Percentiles rank a stretch among this genome's conserved stretches.
Evolutionary conservation across 192 early-diverging fungal species (phyloP).

Genomic region (Funneliformis mosseae): DNA sequence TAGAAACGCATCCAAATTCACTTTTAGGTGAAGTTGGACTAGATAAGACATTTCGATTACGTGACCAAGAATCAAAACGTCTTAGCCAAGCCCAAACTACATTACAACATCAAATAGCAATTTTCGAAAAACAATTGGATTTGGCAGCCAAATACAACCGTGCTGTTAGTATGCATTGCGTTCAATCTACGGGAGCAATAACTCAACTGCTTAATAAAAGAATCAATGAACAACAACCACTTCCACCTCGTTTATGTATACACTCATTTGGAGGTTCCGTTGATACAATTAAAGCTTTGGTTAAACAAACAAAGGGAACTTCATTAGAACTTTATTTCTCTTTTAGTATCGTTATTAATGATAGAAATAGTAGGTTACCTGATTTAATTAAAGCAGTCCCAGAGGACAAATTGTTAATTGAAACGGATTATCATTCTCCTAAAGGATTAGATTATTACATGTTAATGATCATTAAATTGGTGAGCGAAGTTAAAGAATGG

Average conservation of each 20-base stretch:
- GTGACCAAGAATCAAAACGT: constrained; percentile 44
- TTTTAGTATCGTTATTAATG: constrained; percentile 80
- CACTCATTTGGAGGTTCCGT: constrained; percentile 85
- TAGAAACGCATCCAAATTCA: constrained; percentile 45
- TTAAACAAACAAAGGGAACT: constrained; percentile 11
- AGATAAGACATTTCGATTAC: constrained; percentile 54
- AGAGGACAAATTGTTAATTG: constrained; percentile 76
- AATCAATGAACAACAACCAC: constrained; percentile 32
- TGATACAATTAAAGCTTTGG: constrained; percentile 64
- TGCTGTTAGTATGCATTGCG: constrained; percentile 76
- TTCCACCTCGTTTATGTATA: constrained; percentile 76
- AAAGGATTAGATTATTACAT: constrained; percentile 55
- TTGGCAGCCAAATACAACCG: constrained; percentile 67
- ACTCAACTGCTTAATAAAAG: constrained; percentile 34
- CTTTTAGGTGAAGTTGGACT: constrained; percentile 70
- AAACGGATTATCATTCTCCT: constrained; percentile 76
- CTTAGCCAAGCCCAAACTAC: constrained; percentile 45
- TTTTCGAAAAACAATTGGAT: constrained; percentile 69
- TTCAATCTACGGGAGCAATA: constrained; percentile 59
- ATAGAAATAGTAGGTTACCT: constrained; percentile 55
- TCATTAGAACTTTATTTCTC: constrained; percentile 67
- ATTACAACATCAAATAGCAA: constrained; percentile 49
- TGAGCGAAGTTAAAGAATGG: constrained; percentile 66
- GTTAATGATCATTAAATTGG: constrained; percentile 53
- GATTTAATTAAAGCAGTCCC: constrained; percentile 73